Base-by-base conservation (phyloP, 345 rosid genomes). In the Hibiscus tridactylites region DNA sequence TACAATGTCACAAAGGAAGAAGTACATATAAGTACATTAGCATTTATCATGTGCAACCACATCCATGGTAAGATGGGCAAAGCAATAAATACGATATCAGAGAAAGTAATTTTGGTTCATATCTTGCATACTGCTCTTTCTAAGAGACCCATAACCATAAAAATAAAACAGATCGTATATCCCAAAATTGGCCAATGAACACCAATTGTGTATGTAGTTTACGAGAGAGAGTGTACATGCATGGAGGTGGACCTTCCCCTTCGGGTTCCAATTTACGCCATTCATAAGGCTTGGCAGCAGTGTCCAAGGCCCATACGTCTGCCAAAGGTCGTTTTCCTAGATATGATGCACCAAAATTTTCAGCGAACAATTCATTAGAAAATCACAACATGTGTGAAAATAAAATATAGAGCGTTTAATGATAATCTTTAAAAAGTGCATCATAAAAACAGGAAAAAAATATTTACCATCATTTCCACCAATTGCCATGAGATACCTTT, bases 261-360 rank as follows among this genome's bases (percentile, higher is more conserved):
- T 95, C 99, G n/a, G 98, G 99, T 79, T 95, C 99, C 87, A 95
- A 86, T 74, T 92, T 95, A 77, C 91, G 97, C 98, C 98, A 95
- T 80, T 95, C 99, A 72, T 95, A 95, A 74, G 99, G 99, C 80
- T 95, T 95, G 47, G 99, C 99, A 77, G 99, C 99, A 21, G 99
- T 92, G 83, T 95, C 97, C 71, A 95, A 79, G 76, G 99, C 98
- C 99, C 99, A 95, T 78, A 95, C 99, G 76, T 95, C 99, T 75
- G 96, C 97, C 77, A 95, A 81, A 60, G 97, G 97, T 56, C 97
- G 92, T 76, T 95, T 95, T 52, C 99, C 99, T 95, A 80, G 61
- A 73, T 71, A 76, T 64, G 13, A 72, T 56, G 35, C 60, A 74
- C 46, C 58, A 73, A 61, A 71, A 73, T 37, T 50, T 54, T 4